Base-by-base conservation (phyloP, 495 filamentous ascomycete species). In the Physcia stellaris region DNA sequence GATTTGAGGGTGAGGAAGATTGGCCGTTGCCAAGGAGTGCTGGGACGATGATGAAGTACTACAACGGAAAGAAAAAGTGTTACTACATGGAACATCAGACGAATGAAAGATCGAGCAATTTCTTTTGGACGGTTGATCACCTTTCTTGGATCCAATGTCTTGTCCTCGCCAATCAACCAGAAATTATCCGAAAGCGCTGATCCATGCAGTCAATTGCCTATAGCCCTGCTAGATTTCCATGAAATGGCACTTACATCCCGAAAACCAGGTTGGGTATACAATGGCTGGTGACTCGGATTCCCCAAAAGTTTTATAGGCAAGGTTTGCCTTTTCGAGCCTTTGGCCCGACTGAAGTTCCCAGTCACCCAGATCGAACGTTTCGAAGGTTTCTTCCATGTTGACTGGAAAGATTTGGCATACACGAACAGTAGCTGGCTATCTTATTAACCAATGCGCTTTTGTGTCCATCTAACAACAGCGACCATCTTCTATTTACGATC, bases 1-100 rank as follows among this genome's bases (percentile, higher is more conserved):
- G 69, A 76, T 75, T 77, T 5, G 77, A 81, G 2, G 80, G 80
- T 2, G 77, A 80, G 0, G 69, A 75, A 0, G 77, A 82, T 55
- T 85, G 70, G 22, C 78, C 75, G 46, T 83, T 82, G 4, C 80
- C 80, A 41, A 85, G 81, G 4, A 83, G 61, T 1, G 77, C 80
- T 6, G 77, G 61, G 39, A 85, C 61, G 43, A 85, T 70, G 42
- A 83, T 81, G 53, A 73, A 82, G n/a, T n/a, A n/a, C n/a, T n/a
- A n/a, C n/a, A n/a, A n/a, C n/a, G n/a, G n/a, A n/a, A n/a, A n/a
- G n/a, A n/a, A n/a, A n/a, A n/a, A n/a, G n/a, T n/a, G n/a, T n/a
- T n/a, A n/a, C n/a, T n/a, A n/a, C n/a, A n/a, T n/a, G n/a, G n/a
- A n/a, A n/a, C n/a, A n/a, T n/a, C n/a, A n/a, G n/a, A n/a, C n/a